These are phyloP conservation scores for Sistotremastrum niveocremeum DNA, from an alignment of 768 basidiomycete species.

Conservation along the genomic window DNA sequence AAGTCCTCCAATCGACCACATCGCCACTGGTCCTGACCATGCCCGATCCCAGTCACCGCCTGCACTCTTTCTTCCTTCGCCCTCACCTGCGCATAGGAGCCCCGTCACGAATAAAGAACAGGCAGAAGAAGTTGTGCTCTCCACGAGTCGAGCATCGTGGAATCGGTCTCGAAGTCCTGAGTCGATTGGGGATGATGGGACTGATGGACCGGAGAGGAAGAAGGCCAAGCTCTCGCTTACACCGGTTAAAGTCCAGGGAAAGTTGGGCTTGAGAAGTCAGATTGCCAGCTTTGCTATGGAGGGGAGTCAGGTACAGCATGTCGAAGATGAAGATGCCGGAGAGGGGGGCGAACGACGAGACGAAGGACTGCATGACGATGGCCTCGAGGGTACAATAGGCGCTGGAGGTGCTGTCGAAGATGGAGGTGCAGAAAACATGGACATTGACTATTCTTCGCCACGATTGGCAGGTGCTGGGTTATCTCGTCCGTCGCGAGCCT, in stretches of 20 bases:
- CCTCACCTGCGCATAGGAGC: background rate
- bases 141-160: slow-evolving; percentile 41
- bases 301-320: slow-evolving; percentile 25
- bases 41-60: no score
- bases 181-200: slow-evolving; percentile 5
- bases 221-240: no score
- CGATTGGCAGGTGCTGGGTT: no score
- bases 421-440: slow-evolving; percentile 2
- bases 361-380: slow-evolving; percentile 8
- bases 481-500: no score
- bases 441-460: background rate
- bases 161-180: slow-evolving; percentile 16
- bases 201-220: no score
- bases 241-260: slow-evolving; percentile 1
- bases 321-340: slow-evolving; percentile 7
- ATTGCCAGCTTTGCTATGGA: slow-evolving; percentile 41
- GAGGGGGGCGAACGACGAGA: slow-evolving; percentile 9
- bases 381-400: slow-evolving; percentile 8
- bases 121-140: slow-evolving; percentile 31
- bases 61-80: no score
- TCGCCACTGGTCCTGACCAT: no score
- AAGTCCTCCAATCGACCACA: no score
- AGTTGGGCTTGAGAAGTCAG: slow-evolving; percentile 28
- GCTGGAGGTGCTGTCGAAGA: slow-evolving; percentile 6
- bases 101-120: slow-evolving; percentile 2